Evolutionary conservation across 345 rosid species (phyloP), one percentile per base, ranked within the genome.

Genomic region (Rhizophora mangle): DNA sequence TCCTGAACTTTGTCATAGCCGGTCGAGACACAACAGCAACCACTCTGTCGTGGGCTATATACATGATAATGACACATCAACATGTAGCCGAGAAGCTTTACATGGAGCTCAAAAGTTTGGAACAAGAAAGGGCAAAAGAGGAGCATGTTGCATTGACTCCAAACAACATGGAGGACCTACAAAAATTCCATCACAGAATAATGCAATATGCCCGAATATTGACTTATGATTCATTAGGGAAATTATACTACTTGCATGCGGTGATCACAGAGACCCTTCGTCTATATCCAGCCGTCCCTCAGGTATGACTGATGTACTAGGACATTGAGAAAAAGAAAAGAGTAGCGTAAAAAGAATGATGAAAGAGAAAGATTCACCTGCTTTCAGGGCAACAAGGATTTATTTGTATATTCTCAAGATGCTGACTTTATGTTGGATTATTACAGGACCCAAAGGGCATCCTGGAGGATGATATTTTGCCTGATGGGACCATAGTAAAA

Each of bases 11-110:
- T 74, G 96, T 91, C 29, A 91, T 94, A 1, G 97, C 97, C 29
- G 97, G 98, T n/a, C 76, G 98, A 46, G 98, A 94, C 79, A 94
- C 98, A 15, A 91, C 98, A 22, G 97, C 98, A 34, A 85, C 97
- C 68, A 94, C 98, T 77, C 91, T 94, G 39, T 87, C 95, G 26
- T 91, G 98, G 98, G 94, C 91, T 4, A 77, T 88, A 54, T 89
- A 89, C 85, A 85, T 87, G 96, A 72, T 87, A 76, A 83, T 89
- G 91, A 81, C 74, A 54, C 79, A 89, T 72, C 72, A 65, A 4
- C 34, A 85, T 67, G 89, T 86, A 18, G 96, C 97, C 24, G 77
- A 85, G 60, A 89, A 79, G 82, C 88, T 94, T 36, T 87, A 80
- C 77, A 52, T 30, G 5, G 98, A 89, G 86, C 90, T 91, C 63